phyloP scores from a whole-genome alignment of 208 protist species.

The Angomonas deanei region DNA sequence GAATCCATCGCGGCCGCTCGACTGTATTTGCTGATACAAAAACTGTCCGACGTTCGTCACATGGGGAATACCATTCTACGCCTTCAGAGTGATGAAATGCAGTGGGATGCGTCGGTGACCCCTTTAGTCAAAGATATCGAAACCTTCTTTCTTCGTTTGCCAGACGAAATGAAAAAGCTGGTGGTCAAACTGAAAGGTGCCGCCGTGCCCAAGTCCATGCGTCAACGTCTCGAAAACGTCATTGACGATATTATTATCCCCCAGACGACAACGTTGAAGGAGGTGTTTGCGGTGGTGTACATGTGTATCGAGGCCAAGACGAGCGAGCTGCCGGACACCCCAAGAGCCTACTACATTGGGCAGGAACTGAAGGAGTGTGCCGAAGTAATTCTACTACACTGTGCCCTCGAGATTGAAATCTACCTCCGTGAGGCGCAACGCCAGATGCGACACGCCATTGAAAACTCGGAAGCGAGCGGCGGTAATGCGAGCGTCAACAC shows the following conservation, averaged over 20 bases:
- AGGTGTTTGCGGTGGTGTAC: constrained; percentile 19
- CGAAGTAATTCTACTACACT: constrained; percentile 31
- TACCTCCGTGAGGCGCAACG: constrained; percentile 67
- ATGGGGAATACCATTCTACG: constrained; percentile 33
- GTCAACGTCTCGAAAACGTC: constrained; percentile 27
- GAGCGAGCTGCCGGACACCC: constrained; percentile 17
- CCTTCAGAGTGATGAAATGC: constrained; percentile 52
- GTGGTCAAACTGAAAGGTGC: constrained; percentile 11
- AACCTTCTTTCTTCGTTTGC: neutral
- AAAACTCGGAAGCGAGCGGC: neutral
- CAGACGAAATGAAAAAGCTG: neutral
- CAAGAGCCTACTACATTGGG: constrained; percentile 27
- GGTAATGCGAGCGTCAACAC: neutral
- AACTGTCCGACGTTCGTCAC: constrained; percentile 15
- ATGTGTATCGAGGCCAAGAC: constrained; percentile 24
- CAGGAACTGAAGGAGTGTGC: constrained; percentile 32
- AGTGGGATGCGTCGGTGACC: constrained; percentile 10
- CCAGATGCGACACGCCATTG: constrained; percentile 36
- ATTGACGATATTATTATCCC: constrained; percentile 29
- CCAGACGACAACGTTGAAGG: constrained; percentile 22
- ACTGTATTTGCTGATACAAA: constrained; percentile 43
- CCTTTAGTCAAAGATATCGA: constrained; percentile 18
- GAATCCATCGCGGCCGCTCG: constrained; percentile 78
- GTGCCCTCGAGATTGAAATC: constrained; percentile 51
- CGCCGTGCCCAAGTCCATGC: constrained; percentile 52